phyloP scores from a whole-genome alignment of 1,284 basidiomycete species.

The Ceratobasidium papillatum region DNA sequence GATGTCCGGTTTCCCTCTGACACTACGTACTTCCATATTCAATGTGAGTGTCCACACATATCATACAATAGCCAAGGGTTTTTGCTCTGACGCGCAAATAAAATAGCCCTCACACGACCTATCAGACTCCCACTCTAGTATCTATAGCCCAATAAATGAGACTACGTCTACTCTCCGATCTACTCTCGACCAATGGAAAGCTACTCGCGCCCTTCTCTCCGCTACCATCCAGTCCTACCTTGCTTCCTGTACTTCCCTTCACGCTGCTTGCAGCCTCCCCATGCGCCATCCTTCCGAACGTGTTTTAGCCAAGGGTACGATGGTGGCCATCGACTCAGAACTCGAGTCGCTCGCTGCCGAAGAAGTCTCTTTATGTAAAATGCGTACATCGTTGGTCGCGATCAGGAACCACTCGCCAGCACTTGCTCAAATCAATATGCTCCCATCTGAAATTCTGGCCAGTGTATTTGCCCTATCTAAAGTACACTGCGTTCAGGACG shows the following conservation, averaged over 20 bases:
- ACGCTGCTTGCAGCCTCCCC: background rate
- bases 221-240: background rate
- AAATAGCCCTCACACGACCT: background rate
- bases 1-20: background rate
- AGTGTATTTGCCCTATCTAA: background rate
- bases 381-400: background rate
- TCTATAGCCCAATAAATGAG: no score
- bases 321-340: background rate
- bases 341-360: background rate
- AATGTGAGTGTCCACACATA: background rate
- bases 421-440: background rate
- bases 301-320: background rate
- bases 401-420: background rate
- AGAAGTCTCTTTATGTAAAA: background rate
- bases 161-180: background rate
- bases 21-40: background rate
- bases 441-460: constrained; percentile 6
- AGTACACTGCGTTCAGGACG: background rate
- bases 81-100: background rate
- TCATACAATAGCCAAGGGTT: background rate
- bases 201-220: background rate
- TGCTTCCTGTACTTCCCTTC: background rate
- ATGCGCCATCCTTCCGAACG: background rate
- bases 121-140: background rate
- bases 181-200: background rate